Conservation (phyloP, 352 stramenopile genomes). For the Pythium aphanidermatum region DNA sequence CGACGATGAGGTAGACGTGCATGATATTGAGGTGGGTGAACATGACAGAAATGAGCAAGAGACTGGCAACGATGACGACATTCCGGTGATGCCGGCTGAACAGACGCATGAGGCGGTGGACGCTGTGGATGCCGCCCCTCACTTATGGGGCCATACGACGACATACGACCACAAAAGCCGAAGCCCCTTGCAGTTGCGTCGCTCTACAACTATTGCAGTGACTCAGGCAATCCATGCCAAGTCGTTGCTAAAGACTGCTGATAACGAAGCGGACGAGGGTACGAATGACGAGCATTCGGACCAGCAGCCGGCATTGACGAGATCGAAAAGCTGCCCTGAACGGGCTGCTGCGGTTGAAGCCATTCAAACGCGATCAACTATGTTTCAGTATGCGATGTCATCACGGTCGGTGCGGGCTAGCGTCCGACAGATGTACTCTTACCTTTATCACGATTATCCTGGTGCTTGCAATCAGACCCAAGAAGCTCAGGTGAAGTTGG, state of each 20-base stretch:
- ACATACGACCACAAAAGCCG: conserved; percentile 7
- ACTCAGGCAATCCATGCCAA: conserved; percentile 10
- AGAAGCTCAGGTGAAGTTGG: conserved; percentile 35
- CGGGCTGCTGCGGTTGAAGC: conserved; percentile 47
- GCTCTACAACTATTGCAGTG: conserved; percentile 47
- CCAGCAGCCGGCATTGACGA: conserved; percentile 14
- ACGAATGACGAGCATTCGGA: conserved; percentile 6
- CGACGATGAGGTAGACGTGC: neutral
- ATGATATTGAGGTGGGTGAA: conserved; percentile 2
- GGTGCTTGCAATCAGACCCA: conserved; percentile 27
- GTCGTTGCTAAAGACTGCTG: conserved; percentile 2
- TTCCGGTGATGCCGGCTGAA: conserved; percentile 8
- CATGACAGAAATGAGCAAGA: no score
- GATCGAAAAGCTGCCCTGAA: conserved; percentile 54
- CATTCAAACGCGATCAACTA: conserved; percentile 47
- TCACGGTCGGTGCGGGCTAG: conserved; percentile 46
- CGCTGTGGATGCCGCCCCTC: neutral
- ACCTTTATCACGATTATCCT: conserved; percentile 50
- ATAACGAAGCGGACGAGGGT: neutral
- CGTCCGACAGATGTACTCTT: conserved; percentile 68
- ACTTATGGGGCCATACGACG: neutral
- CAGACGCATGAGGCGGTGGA: conserved; percentile 14
- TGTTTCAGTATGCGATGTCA: conserved; percentile 52
- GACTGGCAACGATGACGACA: conserved; percentile 9
- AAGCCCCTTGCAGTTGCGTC: conserved; percentile 29